phyloP scores from a whole-genome alignment of 2,329 filamentous ascomycete genomes.

The Sclerotinia nivalis region DNA sequence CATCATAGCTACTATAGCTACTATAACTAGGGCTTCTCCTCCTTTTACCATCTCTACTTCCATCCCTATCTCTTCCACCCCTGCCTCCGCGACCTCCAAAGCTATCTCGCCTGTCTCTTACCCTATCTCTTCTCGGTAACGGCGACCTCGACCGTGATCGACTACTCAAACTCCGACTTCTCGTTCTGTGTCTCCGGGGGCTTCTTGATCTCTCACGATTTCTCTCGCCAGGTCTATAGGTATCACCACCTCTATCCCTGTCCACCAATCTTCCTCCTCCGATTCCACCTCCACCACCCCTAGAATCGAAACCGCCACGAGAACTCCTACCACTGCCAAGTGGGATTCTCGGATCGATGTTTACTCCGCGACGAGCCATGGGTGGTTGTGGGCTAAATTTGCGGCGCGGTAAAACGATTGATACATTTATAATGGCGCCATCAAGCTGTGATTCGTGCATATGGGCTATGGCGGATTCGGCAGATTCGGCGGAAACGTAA shows the following conservation, averaged over 20 bases:
- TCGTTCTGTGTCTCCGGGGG: constrained; percentile 20
- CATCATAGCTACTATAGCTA: constrained; percentile 59
- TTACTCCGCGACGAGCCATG: constrained; percentile 62
- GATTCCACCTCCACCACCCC: constrained; percentile 2
- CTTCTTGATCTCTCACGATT: constrained; percentile 15
- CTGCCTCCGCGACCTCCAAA: constrained; percentile 15
- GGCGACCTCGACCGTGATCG: constrained; percentile 16
- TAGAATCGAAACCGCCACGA: constrained; percentile 26
- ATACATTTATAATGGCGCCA: constrained; percentile 42
- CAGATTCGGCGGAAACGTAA: constrained; percentile 73
- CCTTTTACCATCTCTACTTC: constrained; percentile 44
- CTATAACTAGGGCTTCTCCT: constrained; percentile 63
- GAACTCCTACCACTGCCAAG: constrained; percentile 28
- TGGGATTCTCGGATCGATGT: constrained; percentile 55
- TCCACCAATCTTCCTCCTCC: constrained; percentile 28
- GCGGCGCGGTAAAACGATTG: constrained; percentile 42
- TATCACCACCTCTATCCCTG: constrained; percentile 17
- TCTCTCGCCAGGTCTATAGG: constrained; percentile 12
- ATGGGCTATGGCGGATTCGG: constrained; percentile 85
- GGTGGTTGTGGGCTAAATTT: constrained; percentile 82
- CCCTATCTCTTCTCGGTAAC: background rate
- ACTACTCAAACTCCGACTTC: constrained; percentile 9
- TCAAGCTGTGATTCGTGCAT: constrained; percentile 90
- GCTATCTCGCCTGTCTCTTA: constrained; percentile 8
- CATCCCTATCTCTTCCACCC: constrained; percentile 32